Evolutionary conservation across 768 basidiomycete genomes (phyloP).

Genomic region (Lanmaoa pseudosensibilis): DNA sequence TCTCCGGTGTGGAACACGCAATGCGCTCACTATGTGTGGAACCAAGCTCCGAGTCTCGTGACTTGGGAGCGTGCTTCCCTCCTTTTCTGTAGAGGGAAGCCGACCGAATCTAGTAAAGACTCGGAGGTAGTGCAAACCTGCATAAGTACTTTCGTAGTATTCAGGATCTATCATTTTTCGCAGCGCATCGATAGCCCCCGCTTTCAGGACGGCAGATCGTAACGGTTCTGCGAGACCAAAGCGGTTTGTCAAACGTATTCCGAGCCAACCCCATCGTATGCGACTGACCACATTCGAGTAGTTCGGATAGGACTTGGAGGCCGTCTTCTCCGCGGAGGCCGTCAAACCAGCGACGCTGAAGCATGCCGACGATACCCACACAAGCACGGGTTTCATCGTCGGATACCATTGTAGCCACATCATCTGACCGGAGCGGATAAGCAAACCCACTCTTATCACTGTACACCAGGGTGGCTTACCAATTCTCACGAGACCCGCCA

Average conservation of each 20-base stretch:
- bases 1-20: conserved; percentile 15
- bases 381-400: conserved; percentile 1
- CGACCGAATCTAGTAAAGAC: conserved; percentile 20
- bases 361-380: conserved; percentile 19
- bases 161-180: conserved; percentile 15
- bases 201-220: conserved; percentile 14
- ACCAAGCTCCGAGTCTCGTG: conserved; percentile 10
- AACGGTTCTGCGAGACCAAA: conserved; percentile 12
- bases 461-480: conserved; percentile 14
- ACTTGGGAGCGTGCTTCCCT: neutral
- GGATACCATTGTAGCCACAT: conserved; percentile 12
- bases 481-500: conserved; percentile 18
- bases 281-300: conserved; percentile 25
- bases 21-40: conserved; percentile 12
- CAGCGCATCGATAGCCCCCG: conserved; percentile 13
- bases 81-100: conserved; percentile 6
- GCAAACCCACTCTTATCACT: neutral
- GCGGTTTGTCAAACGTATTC: neutral
- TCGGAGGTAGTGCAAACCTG: conserved; percentile 27
- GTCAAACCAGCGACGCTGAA: conserved; percentile 31
- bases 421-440: conserved; percentile 11
- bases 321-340: conserved; percentile 28
- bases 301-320: conserved; percentile 14
- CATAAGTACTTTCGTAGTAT: conserved; percentile 9
- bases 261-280: no score